Percentiles rank a stretch among this genome's conserved stretches.
These are phyloP conservation scores for Mollisiaceae sp. DNA, from an alignment of 2,329 filamentous ascomycete genomes.

Conservation along the genomic window DNA sequence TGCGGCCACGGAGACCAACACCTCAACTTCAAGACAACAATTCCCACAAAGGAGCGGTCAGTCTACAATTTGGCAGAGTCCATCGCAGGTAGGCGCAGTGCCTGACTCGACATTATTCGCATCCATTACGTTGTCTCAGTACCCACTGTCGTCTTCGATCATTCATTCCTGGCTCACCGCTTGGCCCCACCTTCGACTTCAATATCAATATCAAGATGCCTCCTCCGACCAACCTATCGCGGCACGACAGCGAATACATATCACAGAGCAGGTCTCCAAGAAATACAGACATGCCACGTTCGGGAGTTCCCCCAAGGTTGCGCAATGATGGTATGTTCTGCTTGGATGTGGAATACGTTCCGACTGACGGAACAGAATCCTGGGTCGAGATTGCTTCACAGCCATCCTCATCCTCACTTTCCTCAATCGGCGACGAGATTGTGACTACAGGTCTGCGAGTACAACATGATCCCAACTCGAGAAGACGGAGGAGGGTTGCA, in stretches of 20 bases:
- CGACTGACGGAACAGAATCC: conserved; percentile 67
- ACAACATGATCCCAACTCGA: conserved; percentile 65
- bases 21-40: conserved; percentile 11
- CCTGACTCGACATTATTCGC: neutral
- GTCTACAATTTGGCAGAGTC: neutral
- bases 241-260: conserved; percentile 7
- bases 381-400: conserved; percentile 96
- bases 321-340: conserved; percentile 38
- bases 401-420: conserved; percentile 91
- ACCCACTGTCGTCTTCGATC: neutral
- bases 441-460: conserved; percentile 87
- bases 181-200: conserved; percentile 9
- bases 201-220: conserved; percentile 7
- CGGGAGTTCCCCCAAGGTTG: conserved; percentile 31
- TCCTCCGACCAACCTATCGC: conserved; percentile 4
- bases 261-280: conserved; percentile 7
- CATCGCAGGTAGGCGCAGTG: neutral
- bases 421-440: conserved; percentile 84
- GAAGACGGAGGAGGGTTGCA: conserved; percentile 60
- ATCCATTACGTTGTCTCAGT: neutral
- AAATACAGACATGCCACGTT: conserved; percentile 12
- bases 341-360: neutral
- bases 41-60: conserved; percentile 7
- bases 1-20: neutral
- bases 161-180: conserved; percentile 5